Base-by-base conservation (phyloP, 2,329 filamentous ascomycete genomes). In the Colletotrichum abscissum region DNA sequence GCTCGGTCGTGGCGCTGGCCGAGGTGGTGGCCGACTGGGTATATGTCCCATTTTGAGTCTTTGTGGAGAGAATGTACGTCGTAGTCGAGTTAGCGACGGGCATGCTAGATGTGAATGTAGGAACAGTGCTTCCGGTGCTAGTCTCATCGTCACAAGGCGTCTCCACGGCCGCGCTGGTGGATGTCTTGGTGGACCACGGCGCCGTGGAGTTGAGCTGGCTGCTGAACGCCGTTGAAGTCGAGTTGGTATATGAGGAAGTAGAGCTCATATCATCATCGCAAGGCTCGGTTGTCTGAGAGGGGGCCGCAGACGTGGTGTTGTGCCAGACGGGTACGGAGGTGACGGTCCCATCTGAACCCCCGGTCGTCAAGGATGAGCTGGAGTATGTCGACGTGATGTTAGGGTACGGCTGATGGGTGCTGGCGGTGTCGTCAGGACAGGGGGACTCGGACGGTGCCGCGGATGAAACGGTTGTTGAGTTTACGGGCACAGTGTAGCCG, bases 191-290 rank as follows among this genome's bases (percentile, higher is more conserved):
- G n/a, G 14, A 33, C 26, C 19, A 49, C 6, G n/a, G n/a, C 12
- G 19, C 54, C 22, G 54, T 71, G 1, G 68, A 71, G 46, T 35
- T 67, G 24, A 56, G 19, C 12, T 55, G 55, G 14, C 55, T 35
- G 56, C 46, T 60, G 12, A 58, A 56, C 5, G 16, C 56, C n/a
- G 19, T 33, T 14, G 63, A 52, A 14, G 46, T 62, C 24, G 63
- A 56, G 19, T 57, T 56, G 8, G n/a, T 19, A 16, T 42, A 55
- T 11, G 12, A 46, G 19, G n/a, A 49, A 11, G 46, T 56, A 3
- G 63, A 67, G 56, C 55, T 52, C 26, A 22, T n/a, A 16, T 67
- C 68, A 35, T 67, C 69, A n/a, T 74, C 60, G 52, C 67, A 67
- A 16, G 71, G 49, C 57, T 72, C 49, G 14, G 56, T 67, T 19